phyloP scores from a whole-genome alignment of 306 rosid species.

The Malus domestica region ASM211411v1 NC_041797.1:734001-734500 shows the following conservation, averaged over 20 bases:
- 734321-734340: background rate
- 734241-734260: background rate
- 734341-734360: background rate
- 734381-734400: background rate
- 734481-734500: background rate
- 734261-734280: background rate
- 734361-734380: background rate
- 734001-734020: background rate
- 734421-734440: background rate
- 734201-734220: background rate
- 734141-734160: background rate
- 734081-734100: slow-evolving; percentile 85
- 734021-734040: slow-evolving; percentile 72
- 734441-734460: background rate
- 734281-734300: background rate
- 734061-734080: slow-evolving; percentile 77
- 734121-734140: background rate
- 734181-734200: background rate
- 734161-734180: background rate
- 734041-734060: slow-evolving; percentile 76
- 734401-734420: background rate
- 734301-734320: background rate
- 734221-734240: background rate
- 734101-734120: slow-evolving; percentile 36
- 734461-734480: background rate